Evolutionary conservation across 805 yeast genomes (phyloP).

Genomic region (Vanderwaltozyma verrucispora): DNA sequence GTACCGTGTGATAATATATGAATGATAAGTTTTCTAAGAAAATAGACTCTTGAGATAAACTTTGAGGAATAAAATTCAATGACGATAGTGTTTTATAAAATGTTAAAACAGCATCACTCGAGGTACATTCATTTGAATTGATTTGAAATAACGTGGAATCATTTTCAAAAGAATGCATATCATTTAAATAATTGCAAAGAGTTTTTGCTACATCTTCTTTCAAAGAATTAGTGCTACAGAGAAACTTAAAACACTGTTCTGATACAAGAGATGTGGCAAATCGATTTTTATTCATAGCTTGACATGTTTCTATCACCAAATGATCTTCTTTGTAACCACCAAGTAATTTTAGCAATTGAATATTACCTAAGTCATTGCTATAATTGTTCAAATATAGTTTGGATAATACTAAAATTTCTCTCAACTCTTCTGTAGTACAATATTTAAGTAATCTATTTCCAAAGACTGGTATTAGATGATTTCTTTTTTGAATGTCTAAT

Average conservation of each 20-base stretch:
- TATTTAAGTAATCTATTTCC: slow-evolving; percentile 16
- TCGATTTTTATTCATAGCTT: slow-evolving; percentile 3
- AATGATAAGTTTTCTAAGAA: slow-evolving; percentile 12
- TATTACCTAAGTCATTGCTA: slow-evolving; percentile 7
- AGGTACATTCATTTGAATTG: no score
- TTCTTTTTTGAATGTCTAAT: slow-evolving; percentile 6
- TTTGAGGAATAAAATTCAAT: background rate
- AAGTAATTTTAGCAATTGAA: slow-evolving; percentile 5
- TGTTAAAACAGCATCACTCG: no score
- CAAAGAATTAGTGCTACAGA: no score
- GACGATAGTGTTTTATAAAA: no score
- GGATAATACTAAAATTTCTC: slow-evolving; percentile 4
- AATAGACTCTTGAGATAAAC: background rate
- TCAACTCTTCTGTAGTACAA: slow-evolving; percentile 6
- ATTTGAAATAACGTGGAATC: no score
- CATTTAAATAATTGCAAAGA: no score
- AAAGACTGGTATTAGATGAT: slow-evolving; percentile 26
- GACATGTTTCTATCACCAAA: slow-evolving; percentile 4
- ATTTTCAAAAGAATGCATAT: no score
- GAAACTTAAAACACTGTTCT: no score
- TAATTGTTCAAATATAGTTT: slow-evolving; percentile 6
- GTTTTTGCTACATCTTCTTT: no score
- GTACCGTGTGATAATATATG: slow-evolving; percentile 3
- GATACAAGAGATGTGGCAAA: background rate
- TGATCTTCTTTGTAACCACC: slow-evolving; percentile 6